Evolutionary conservation across 306 rosid genomes (phyloP).

Genomic region (Quercus robur): DNA sequence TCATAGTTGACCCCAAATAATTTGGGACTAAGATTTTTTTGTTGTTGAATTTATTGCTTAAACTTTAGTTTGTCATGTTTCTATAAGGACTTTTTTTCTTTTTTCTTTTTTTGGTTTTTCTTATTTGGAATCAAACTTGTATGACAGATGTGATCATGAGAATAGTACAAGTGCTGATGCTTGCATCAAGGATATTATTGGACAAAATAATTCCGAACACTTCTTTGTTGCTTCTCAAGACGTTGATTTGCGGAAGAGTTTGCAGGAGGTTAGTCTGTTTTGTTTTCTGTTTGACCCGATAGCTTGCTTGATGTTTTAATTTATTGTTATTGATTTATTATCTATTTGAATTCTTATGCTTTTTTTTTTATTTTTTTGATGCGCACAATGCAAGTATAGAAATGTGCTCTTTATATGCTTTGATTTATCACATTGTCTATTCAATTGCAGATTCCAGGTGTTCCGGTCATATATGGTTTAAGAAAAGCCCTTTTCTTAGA

Average conservation of each 20-base stretch:
- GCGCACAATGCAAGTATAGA: neutral
- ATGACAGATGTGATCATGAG: slow-evolving; percentile 70
- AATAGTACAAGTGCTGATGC: slow-evolving; percentile 41
- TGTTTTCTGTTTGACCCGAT: neutral
- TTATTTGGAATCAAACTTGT: slow-evolving; percentile 13
- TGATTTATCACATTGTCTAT: neutral
- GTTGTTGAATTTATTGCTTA: neutral
- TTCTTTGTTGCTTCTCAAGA: slow-evolving; percentile 87
- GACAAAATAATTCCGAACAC: slow-evolving; percentile 67
- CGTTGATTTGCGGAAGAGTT: slow-evolving; percentile 44
- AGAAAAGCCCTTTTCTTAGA: slow-evolving; percentile 73
- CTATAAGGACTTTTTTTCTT: too few relatives aligned
- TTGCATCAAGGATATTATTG: slow-evolving; percentile 67
- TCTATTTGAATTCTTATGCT: neutral
- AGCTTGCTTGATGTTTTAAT: neutral
- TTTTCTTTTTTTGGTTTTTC: neutral
- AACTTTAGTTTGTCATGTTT: too few relatives aligned
- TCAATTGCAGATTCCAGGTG: slow-evolving; percentile 67
- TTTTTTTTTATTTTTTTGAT: neutral
- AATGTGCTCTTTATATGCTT: neutral
- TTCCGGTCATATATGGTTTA: slow-evolving; percentile 65
- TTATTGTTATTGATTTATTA: neutral
- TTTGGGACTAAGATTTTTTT: neutral
- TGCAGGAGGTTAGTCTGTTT: slow-evolving; percentile 50
- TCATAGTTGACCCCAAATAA: too few relatives aligned